Conservation (phyloP, 2,329 filamentous ascomycete species). For the Mollisia scopiformis region DNA sequence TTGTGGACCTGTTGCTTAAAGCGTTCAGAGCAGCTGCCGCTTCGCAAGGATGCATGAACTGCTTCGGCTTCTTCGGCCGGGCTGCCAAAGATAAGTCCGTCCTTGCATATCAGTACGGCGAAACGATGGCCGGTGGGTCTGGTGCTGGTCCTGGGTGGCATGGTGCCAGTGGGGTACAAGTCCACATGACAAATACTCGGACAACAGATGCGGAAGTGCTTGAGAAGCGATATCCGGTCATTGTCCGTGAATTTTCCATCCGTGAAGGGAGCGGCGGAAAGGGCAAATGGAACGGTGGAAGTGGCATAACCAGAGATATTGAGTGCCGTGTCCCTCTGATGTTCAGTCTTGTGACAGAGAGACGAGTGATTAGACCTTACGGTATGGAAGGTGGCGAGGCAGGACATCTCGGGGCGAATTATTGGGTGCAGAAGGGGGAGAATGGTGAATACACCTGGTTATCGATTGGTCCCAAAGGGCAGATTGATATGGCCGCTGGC, state of each 20-base stretch:
- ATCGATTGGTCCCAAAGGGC: not conserved
- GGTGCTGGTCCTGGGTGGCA: slow-evolving; percentile 27
- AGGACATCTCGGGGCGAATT: not conserved
- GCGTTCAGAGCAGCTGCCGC: slow-evolving; percentile 78
- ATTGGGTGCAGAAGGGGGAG: not conserved
- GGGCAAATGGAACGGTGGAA: slow-evolving; percentile 24
- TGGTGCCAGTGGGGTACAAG: slow-evolving; percentile 27
- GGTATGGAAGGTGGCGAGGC: slow-evolving; percentile 69
- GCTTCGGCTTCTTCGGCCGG: slow-evolving; percentile 74
- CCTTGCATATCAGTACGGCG: slow-evolving; percentile 72
- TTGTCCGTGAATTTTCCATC: slow-evolving; percentile 22
- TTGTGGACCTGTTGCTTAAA: slow-evolving; percentile 79
- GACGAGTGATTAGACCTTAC: slow-evolving; percentile 75
- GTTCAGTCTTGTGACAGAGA: slow-evolving; percentile 51
- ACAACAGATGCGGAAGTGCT: slow-evolving; percentile 31
- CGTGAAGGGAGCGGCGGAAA: slow-evolving; percentile 27
- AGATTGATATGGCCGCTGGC: not conserved
- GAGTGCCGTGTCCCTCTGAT: slow-evolving; percentile 57
- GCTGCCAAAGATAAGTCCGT: slow-evolving; percentile 53
- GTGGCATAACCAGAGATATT: slow-evolving; percentile 28
- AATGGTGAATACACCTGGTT: not conserved
- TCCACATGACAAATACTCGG: slow-evolving; percentile 29
- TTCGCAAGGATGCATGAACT: slow-evolving; percentile 78
- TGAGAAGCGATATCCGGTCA: slow-evolving; percentile 31
- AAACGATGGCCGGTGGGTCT: slow-evolving; percentile 31